These are phyloP conservation scores for Hortiboletus rubellus DNA, from an alignment of 1,284 basidiomycete genomes.

Conservation along the genomic window DNA sequence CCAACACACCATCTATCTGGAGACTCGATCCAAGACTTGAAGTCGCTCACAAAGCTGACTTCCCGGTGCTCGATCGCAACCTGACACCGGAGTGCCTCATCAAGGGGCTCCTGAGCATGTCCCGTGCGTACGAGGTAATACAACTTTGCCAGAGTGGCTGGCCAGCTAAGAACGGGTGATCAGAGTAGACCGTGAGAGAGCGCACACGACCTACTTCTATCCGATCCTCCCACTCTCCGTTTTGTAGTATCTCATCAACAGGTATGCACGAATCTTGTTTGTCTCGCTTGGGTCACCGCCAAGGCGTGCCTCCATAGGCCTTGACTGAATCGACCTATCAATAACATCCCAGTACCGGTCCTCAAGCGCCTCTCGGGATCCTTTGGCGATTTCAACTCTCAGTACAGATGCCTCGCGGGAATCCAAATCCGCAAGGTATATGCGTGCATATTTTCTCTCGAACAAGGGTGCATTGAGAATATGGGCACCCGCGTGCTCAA, in stretches of 20 bases:
- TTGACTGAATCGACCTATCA: conserved; percentile 81
- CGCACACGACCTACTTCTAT: conserved; percentile 63
- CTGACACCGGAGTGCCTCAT: conserved; percentile 73
- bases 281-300: conserved; percentile 90
- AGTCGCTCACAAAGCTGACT: conserved; percentile 79
- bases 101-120: conserved; percentile 76
- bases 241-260: conserved; percentile 79
- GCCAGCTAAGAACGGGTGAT: neutral
- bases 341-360: conserved; percentile 86
- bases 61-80: conserved; percentile 80
- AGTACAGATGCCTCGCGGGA: conserved; percentile 62
- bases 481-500: conserved; percentile 75
- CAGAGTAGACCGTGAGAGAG: neutral
- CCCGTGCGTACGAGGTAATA: conserved; percentile 92
- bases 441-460: conserved; percentile 70
- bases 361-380: conserved; percentile 74
- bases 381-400: conserved; percentile 70
- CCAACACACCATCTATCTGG: conserved; percentile 66
- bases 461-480: conserved; percentile 73
- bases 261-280: conserved; percentile 88
- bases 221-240: conserved; percentile 81
- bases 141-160: conserved; percentile 56
- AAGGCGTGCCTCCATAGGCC: conserved; percentile 83
- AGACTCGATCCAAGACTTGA: conserved; percentile 86
- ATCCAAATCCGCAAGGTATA: conserved; percentile 70